Conservation (phyloP, 2,329 filamentous ascomycete species). For the Diaporthe capsici region DNA sequence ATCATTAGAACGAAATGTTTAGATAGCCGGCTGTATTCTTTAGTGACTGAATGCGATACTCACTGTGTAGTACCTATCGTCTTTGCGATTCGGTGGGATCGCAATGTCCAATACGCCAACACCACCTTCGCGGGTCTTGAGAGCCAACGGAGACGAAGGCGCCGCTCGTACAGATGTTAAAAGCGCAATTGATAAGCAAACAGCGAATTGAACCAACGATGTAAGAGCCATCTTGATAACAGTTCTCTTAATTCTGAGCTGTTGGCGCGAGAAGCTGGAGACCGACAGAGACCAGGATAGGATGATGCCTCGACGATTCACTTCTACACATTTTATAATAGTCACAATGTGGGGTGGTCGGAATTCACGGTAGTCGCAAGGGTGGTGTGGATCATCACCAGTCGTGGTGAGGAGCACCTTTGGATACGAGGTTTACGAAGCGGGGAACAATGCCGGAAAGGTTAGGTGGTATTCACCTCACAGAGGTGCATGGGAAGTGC, state of each 20-base stretch:
- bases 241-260: not conserved
- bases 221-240: not conserved
- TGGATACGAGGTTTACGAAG: conserved; percentile 19
- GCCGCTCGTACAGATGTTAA: not conserved
- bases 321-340: not conserved
- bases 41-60: not conserved
- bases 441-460: conserved; percentile 18
- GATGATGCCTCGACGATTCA: not conserved
- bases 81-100: conserved; percentile 17
- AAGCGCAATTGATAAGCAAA: not conserved
- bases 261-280: not conserved
- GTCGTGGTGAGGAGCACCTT: conserved; percentile 1
- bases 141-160: not conserved
- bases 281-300: not conserved
- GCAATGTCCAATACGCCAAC: conserved; percentile 21
- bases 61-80: conserved; percentile 13
- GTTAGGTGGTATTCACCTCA: conserved; percentile 18
- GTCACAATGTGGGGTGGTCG: not conserved
- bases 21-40: too few relatives aligned
- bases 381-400: conserved; percentile 19
- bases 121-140: not conserved
- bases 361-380: not conserved
- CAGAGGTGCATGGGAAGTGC: not conserved
- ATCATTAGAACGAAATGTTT: not conserved
- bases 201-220: not conserved